A percentile compares a stretch with the other conserved stretches of the same genome.
Evolutionary conservation across 108 stramenopile genomes (phyloP).

Genomic region (Seminavis robusta): DNA sequence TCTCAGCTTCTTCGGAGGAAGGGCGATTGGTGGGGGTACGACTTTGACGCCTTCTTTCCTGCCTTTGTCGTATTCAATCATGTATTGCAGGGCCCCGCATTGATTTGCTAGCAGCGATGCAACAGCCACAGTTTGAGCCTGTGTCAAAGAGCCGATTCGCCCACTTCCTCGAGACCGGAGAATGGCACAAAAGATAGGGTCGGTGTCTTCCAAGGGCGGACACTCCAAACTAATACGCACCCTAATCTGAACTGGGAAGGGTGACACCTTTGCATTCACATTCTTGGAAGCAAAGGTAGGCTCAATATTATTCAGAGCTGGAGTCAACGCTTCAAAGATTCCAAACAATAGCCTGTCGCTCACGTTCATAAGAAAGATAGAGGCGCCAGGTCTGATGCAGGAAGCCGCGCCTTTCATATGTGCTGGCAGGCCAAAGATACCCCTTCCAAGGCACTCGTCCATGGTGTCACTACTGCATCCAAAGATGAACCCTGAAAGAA

Average conservation of each 20-base stretch:
- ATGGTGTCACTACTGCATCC: slow-evolving; percentile 82
- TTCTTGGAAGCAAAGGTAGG: slow-evolving; percentile 86
- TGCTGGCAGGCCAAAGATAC: slow-evolving; percentile 82
- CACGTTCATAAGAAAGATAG: slow-evolving; percentile 86
- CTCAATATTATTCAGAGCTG: slow-evolving; percentile 74
- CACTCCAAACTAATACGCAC: slow-evolving; percentile 81
- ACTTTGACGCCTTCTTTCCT: slow-evolving; percentile 50
- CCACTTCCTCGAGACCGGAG: slow-evolving; percentile 74
- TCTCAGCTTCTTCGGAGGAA: slow-evolving; percentile 78
- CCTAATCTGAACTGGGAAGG: slow-evolving; percentile 84
- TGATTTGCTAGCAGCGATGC: slow-evolving; percentile 73
- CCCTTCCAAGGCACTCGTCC: slow-evolving; percentile 85
- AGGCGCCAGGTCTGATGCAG: slow-evolving; percentile 69
- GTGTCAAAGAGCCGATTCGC: slow-evolving; percentile 74
- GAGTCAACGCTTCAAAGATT: slow-evolving; percentile 86
- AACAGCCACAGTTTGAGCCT: slow-evolving; percentile 76
- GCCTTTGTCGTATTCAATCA: slow-evolving; percentile 73
- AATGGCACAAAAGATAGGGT: slow-evolving; percentile 78
- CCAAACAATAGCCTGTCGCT: slow-evolving; percentile 83
- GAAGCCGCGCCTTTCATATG: slow-evolving; percentile 85
- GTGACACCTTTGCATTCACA: slow-evolving; percentile 78
- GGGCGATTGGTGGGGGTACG: slow-evolving; percentile 73
- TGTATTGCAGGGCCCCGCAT: slow-evolving; percentile 84
- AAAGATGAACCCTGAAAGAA: no score
- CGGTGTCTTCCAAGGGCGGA: slow-evolving; percentile 83